Evolutionary conservation across 306 rosid genomes (phyloP).

Genomic region (Gastrolobium bilobum): DNA sequence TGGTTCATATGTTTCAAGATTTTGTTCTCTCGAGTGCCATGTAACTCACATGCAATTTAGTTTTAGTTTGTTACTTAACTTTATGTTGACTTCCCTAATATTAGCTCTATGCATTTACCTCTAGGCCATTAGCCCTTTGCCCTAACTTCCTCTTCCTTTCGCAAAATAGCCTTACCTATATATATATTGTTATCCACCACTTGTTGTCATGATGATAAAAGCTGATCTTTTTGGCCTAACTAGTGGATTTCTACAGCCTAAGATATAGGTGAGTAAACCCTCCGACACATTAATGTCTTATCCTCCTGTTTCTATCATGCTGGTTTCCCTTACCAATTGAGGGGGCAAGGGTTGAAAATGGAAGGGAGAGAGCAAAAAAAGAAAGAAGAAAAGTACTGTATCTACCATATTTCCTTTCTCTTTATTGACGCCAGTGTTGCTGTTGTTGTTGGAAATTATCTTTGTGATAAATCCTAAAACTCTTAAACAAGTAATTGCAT

Average conservation of each 20-base stretch:
- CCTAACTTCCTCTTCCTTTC: neutral
- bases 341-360: conserved; percentile 1
- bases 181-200: neutral
- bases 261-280: conserved; percentile 2
- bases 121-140: neutral
- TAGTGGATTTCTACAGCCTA: conserved; percentile 4
- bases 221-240: neutral
- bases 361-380: neutral
- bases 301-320: neutral
- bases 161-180: neutral
- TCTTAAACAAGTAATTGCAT: neutral
- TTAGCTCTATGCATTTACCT: conserved; percentile 19
- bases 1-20: conserved; percentile 24
- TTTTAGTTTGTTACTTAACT: neutral
- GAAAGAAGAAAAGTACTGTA: neutral
- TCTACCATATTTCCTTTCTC: conserved; percentile 14
- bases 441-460: neutral
- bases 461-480: conserved; percentile 16
- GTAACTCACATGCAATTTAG: neutral
- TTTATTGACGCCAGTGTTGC: neutral
- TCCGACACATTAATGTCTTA: neutral
- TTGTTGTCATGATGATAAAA: neutral
- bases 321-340: neutral
- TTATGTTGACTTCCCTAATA: conserved; percentile 20
- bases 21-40: neutral